Base-by-base conservation (phyloP, 208 protist species). In the Acanthamoeba triangularis region DNA sequence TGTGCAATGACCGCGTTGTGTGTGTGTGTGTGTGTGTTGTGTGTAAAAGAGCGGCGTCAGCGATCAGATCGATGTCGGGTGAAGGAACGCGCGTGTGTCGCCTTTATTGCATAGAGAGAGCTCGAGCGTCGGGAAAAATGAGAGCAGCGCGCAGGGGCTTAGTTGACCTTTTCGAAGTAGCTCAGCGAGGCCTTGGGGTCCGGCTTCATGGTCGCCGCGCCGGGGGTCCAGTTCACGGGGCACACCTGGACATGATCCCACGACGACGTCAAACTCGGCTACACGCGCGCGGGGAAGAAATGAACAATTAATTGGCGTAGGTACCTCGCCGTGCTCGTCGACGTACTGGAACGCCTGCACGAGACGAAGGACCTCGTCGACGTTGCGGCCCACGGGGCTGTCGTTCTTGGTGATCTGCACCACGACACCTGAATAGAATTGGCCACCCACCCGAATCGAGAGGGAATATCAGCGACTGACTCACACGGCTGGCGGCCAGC, bases 281-380 rank as follows among this genome's bases (percentile, higher is more conserved):
- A 63, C 5, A 63, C 23, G n/a, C n/a, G n/a, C n/a, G n/a, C n/a
- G n/a, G n/a, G n/a, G 5, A n/a, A 63, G 3, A 63, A 63, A 63
- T n/a, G 23, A 63, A 63, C 59, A 28, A 59, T 7, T 63, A 63
- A 63, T 25, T 63, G 13, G 18, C 23, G 16, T 16, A 59, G 52
- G 99, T 80, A 99, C 98, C 97, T 99, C 99, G 56, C 98, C 99
- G 96, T 99, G 97, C 94, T 98, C 95, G 96, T 99, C 99, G 54
- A 98, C 97, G 95, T 98, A 99, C 97, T 99, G 98, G 96, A 99
- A 99, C 47, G 99, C 99, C 97, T 99, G 87, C 37, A 99, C 96
- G 20, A 99, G 97, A 85, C 99, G 98, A 14, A 99, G 95, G 5
- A 52, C 41, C 41, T 93, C 88, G n/a, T 93, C 88, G 18, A 93